Conservation (phyloP, 176 grass and related monocot genomes). For the Triticum timopheevii region DNA sequence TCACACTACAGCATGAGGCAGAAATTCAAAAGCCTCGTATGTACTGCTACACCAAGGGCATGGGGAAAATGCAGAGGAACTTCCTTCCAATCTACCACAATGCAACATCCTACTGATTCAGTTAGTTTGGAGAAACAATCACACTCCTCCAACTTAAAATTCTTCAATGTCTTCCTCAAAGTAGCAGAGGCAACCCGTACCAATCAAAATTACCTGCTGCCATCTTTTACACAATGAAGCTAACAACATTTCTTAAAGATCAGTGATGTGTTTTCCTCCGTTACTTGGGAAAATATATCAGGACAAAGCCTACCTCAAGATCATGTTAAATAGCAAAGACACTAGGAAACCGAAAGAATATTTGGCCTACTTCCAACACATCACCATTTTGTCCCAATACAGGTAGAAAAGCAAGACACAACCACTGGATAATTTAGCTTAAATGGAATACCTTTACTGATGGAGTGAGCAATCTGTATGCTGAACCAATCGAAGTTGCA, state of each 20-base stretch:
- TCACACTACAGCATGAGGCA: background rate
- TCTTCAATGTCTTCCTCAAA: background rate
- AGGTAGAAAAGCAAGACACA: background rate
- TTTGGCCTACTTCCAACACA: background rate
- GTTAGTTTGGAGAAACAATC: background rate
- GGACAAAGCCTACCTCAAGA: background rate
- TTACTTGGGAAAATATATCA: background rate
- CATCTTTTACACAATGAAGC: background rate
- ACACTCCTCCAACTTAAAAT: background rate
- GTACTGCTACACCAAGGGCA: background rate
- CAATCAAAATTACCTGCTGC: background rate
- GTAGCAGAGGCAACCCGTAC: no score
- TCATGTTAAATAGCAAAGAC: background rate
- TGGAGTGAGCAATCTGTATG: constrained; percentile 95
- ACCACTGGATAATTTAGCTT: background rate
- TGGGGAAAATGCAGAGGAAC: background rate
- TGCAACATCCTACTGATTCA: background rate
- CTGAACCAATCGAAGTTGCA: constrained; percentile 79
- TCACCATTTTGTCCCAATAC: background rate
- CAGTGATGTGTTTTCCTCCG: background rate
- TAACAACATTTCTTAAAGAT: background rate
- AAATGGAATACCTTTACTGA: constrained; percentile 73
- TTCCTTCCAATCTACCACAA: background rate
- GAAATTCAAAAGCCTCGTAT: background rate
- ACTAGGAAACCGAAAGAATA: background rate